These are phyloP conservation scores for Fistulifera solaris DNA, from an alignment of 108 stramenopile species.

Conservation along the genomic window DNA sequence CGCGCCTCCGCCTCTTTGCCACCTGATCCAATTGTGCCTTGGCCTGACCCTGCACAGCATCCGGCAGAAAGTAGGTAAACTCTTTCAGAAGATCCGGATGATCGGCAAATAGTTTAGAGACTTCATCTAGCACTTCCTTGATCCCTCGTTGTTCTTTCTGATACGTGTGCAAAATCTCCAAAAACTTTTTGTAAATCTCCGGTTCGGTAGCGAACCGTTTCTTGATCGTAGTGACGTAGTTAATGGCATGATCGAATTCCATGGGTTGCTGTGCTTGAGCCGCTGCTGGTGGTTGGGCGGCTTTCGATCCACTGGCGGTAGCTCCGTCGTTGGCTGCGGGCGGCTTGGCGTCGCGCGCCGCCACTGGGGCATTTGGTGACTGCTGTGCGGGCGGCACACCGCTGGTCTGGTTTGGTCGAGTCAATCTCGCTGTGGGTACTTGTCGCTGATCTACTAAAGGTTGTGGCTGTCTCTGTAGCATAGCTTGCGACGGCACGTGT, in stretches of 20 bases:
- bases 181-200: conserved; percentile 76
- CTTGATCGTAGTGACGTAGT: conserved; percentile 89
- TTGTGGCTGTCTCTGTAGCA: conserved; percentile 11
- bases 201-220: conserved; percentile 86
- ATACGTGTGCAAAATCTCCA: conserved; percentile 91
- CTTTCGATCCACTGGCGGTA: neutral
- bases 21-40: conserved; percentile 80
- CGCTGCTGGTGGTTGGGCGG: conserved; percentile 11
- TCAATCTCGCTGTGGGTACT: neutral
- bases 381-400: conserved; percentile 15
- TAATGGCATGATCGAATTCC: conserved; percentile 91
- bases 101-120: conserved; percentile 81
- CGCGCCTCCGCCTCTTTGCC: conserved; percentile 83
- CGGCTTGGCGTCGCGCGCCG: neutral
- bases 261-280: conserved; percentile 35
- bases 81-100: conserved; percentile 90
- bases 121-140: conserved; percentile 89
- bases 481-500: conserved; percentile 1
- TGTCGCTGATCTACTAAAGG: conserved; percentile 14
- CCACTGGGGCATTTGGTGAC: conserved; percentile 4
- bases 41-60: conserved; percentile 88
- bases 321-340: conserved; percentile 2
- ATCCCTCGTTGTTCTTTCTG: conserved; percentile 92
- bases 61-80: conserved; percentile 91
- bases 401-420: too few relatives aligned